A percentile compares a stretch with the other conserved stretches of the same genome.
Evolutionary conservation across 2,329 filamentous ascomycete genomes (phyloP).

Genomic region (Colletotrichum eremochloae): DNA sequence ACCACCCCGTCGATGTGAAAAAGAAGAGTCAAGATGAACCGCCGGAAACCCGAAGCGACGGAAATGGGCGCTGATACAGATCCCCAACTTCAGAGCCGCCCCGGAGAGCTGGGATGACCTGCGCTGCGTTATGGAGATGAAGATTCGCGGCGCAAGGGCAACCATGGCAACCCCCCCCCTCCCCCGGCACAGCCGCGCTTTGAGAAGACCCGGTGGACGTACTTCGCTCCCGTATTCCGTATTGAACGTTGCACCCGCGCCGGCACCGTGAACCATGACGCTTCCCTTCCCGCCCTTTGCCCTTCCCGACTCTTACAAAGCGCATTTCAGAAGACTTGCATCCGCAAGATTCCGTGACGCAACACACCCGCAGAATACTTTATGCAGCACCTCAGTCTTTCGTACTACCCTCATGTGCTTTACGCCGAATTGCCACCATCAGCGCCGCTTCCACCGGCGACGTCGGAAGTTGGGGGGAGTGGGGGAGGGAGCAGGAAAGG

Average conservation of each 20-base stretch:
- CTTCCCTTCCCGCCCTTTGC: neutral
- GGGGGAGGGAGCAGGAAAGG: neutral
- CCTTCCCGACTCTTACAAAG: neutral
- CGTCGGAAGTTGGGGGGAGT: neutral
- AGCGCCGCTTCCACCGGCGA: neutral
- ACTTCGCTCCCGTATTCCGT: neutral
- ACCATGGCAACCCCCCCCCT: neutral
- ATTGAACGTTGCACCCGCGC: neutral
- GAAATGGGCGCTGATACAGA: constrained; percentile 32
- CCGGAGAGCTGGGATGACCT: constrained; percentile 17
- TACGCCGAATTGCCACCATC: neutral
- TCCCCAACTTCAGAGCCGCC: constrained; percentile 28
- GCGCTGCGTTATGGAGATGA: constrained; percentile 19
- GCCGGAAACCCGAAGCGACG: constrained; percentile 24
- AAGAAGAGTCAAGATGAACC: neutral
- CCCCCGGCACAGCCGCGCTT: neutral
- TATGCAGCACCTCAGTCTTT: constrained; percentile 6
- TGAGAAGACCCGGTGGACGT: neutral
- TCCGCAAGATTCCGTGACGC: constrained; percentile 32
- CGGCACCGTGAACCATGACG: neutral
- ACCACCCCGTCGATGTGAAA: neutral
- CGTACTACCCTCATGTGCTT: too few relatives aligned
- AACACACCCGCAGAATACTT: constrained; percentile 31
- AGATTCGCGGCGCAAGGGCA: constrained; percentile 13
- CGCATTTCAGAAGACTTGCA: constrained; percentile 1